phyloP scores from a whole-genome alignment of 2,329 filamentous ascomycete species.

The Colletotrichum sp. region DNA sequence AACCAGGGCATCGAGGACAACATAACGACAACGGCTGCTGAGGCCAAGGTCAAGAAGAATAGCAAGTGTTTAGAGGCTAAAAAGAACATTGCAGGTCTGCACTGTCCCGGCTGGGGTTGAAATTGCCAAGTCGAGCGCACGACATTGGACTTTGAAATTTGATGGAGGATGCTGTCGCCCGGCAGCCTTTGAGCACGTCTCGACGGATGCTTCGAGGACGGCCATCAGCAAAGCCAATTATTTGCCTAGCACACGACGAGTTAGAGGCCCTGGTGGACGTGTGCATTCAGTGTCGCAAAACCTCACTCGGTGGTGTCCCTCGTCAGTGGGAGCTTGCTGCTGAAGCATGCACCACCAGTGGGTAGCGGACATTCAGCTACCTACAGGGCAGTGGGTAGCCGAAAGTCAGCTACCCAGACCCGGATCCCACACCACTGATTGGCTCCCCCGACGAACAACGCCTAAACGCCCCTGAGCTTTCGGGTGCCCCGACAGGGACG shows the following conservation, averaged over 20 bases:
- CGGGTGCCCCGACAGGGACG: too few species aligned
- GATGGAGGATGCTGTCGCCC: not conserved
- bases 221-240: too few species aligned
- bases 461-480: not conserved
- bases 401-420: not conserved
- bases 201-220: too few species aligned
- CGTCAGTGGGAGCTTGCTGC: too few species aligned
- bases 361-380: not conserved
- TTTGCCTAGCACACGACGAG: not conserved
- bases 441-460: fast-evolving
- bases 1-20: too few species aligned
- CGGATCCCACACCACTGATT: not conserved
- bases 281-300: too few species aligned
- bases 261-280: too few species aligned
- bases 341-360: not conserved
- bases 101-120: fast-evolving
- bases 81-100: not conserved
- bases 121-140: not conserved
- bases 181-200: too few species aligned
- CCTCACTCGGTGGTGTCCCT: too few species aligned
- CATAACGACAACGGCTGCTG: too few species aligned
- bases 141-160: not conserved
- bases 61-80: fast-evolving
- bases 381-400: not conserved
- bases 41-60: too few species aligned